A percentile compares a stretch with the other conserved stretches of the same genome.
Conservation (phyloP, 2,329 filamentous ascomycete species). For the Xylariales sp. region DNA sequence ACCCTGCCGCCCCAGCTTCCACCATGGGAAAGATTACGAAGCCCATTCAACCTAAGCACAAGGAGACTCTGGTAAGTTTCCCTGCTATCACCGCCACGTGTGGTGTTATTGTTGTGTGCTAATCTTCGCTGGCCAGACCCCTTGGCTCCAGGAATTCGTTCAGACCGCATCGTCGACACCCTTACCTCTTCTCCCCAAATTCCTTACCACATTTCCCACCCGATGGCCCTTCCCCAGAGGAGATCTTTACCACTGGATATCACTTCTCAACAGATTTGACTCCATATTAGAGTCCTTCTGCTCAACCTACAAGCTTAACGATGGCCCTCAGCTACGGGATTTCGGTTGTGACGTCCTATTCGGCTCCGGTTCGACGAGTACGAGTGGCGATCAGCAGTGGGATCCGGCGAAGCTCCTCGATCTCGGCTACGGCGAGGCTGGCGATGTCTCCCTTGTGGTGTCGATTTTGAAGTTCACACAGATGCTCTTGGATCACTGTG, state of each 20-base stretch:
- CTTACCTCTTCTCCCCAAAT: slow-evolving; percentile 70
- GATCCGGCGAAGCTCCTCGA: slow-evolving; percentile 42
- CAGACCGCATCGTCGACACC: slow-evolving; percentile 62
- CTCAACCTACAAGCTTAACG: slow-evolving; percentile 71
- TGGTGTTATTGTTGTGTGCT: neutral
- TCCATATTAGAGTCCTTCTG: slow-evolving; percentile 78
- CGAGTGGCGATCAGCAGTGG: slow-evolving; percentile 47
- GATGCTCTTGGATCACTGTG: slow-evolving; percentile 87
- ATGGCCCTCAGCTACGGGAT: slow-evolving; percentile 73
- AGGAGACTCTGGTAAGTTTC: slow-evolving; percentile 58
- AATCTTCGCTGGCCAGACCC: slow-evolving; percentile 55
- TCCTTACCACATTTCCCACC: slow-evolving; percentile 75
- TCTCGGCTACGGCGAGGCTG: slow-evolving; percentile 66
- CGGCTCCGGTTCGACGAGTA: slow-evolving; percentile 49
- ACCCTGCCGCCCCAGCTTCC: slow-evolving; percentile 53
- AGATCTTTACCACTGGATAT: slow-evolving; percentile 97
- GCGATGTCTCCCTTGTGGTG: slow-evolving; percentile 76
- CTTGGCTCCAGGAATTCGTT: slow-evolving; percentile 80
- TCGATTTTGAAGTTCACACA: slow-evolving; percentile 79
- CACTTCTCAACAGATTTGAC: slow-evolving; percentile 89
- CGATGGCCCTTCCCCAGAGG: slow-evolving; percentile 94
- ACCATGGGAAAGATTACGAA: slow-evolving; percentile 67
- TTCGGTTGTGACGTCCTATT: slow-evolving; percentile 65
- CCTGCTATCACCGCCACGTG: slow-evolving; percentile 4
- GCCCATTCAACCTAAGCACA: slow-evolving; percentile 61